Base-by-base conservation (phyloP, 2,329 filamentous ascomycete genomes). In the Hirsutella minnesotensis region DNA sequence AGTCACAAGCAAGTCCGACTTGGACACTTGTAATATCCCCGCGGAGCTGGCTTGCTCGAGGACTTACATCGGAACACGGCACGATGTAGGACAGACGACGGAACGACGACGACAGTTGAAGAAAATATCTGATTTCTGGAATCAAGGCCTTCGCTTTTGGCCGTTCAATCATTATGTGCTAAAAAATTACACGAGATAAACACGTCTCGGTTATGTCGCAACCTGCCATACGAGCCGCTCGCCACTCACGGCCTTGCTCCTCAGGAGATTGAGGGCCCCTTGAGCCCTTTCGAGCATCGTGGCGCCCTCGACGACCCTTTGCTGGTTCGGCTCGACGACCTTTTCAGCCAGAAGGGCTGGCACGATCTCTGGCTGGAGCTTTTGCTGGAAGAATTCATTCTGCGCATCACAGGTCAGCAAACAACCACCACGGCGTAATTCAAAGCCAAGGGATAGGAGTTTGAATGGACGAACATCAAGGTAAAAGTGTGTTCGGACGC, bases 331-430 rank as follows among this genome's bases (percentile, higher is more conserved):
- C 41, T 55, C 47, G 22, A 72, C 53, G 3, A 62, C 36, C 0
- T 63, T 62, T 13, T 60, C 50, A 7, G 58, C 60, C 18, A 72
- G 47, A 47, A 78, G 49, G 0, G 62, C 51, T 2, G 72, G 72
- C 52, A 80, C 67, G 41, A 79, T 74, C 13, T 74, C 69, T 1
- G 68, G 56, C 50, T 77, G 71, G 30, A 77, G 56, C 40, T 73
- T 67, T 38, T 75, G 58, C 46, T 69, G 74, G 58, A 77, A 72
- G 36, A 72, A 65, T 15, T 69, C 61, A 47, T 80, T 77, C 69
- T 79, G 33, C n/a, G 37, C 16, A 20, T 47, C 18, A 15, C 13
- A 9, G 18, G 5, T 10, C 9, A 18, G 24, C n/a, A n/a, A n/a
- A n/a, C n/a, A n/a, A n/a, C n/a, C n/a, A n/a, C n/a, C n/a, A n/a